Percentiles rank a stretch among this genome's conserved stretches.
Conservation (phyloP, 2,329 filamentous ascomycete genomes). For the Rhytidhysteron rufulum region DNA sequence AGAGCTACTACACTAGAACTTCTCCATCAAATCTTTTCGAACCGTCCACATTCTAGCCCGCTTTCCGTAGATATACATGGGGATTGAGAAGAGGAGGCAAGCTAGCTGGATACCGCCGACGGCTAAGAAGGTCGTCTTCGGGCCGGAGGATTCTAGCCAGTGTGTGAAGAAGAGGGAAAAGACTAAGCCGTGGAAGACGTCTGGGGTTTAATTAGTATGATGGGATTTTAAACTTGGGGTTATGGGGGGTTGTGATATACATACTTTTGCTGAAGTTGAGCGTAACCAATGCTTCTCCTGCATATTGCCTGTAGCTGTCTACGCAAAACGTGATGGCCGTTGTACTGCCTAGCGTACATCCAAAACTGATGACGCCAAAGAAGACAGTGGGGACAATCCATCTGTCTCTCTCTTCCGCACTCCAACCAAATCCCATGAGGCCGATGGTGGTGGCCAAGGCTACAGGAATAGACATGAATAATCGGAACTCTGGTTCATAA, state of each 20-base stretch:
- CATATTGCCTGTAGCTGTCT: slow-evolving; percentile 89
- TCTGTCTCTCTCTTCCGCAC: slow-evolving; percentile 64
- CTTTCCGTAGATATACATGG: slow-evolving; percentile 95
- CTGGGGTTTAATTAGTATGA: slow-evolving; percentile 28
- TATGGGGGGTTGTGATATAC: slow-evolving; percentile 14
- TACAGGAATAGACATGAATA: slow-evolving; percentile 83
- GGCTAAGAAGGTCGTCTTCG: slow-evolving; percentile 74
- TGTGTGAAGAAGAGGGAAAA: slow-evolving; percentile 81
- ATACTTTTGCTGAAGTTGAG: slow-evolving; percentile 87
- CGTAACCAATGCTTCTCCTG: slow-evolving; percentile 89
- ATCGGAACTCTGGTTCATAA: slow-evolving; percentile 90
- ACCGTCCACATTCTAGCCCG: slow-evolving; percentile 92
- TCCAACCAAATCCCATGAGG: slow-evolving; percentile 97
- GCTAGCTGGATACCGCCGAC: slow-evolving; percentile 82
- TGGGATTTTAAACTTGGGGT: slow-evolving; percentile 4
- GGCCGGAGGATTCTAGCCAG: slow-evolving; percentile 74
- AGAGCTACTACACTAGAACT: too few species aligned
- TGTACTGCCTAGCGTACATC: slow-evolving; percentile 83
- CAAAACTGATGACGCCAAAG: slow-evolving; percentile 88
- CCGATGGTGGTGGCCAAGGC: slow-evolving; percentile 75
- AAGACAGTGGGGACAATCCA: slow-evolving; percentile 95
- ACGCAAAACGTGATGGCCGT: slow-evolving; percentile 93
- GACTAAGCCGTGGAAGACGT: slow-evolving; percentile 83
- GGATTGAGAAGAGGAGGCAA: slow-evolving; percentile 70
- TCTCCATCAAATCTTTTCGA: slow-evolving; percentile 80